A percentile compares a stretch with the other conserved stretches of the same genome.
Conservation (phyloP, 1,139 yeast species). For the Candida buenavistaensis region DNA sequence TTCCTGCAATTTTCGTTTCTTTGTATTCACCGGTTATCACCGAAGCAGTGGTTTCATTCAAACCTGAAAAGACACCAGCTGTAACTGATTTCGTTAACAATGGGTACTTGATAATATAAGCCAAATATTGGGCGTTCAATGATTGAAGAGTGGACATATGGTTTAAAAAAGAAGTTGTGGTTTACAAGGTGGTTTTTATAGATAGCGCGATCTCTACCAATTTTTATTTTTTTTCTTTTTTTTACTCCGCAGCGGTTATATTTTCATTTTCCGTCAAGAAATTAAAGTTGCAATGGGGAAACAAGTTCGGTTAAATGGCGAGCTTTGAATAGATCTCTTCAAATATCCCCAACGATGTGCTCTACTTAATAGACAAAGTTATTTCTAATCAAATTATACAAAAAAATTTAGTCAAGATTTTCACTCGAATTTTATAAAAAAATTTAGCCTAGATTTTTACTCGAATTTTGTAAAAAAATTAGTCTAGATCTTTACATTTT, state of each 20-base stretch:
- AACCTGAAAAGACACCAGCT: conserved; percentile 54
- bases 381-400: too few species aligned
- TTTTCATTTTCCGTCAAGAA: not conserved
- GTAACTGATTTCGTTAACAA: conserved; percentile 61
- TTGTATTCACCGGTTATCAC: conserved; percentile 47
- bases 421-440: too few species aligned
- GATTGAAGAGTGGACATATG: conserved; percentile 12
- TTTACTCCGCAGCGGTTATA: conserved; percentile 2
- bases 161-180: not conserved
- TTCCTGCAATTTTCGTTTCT: conserved; percentile 15
- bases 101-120: conserved; percentile 48
- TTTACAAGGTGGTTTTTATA: not conserved
- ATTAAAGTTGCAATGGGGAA: too few species aligned
- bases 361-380: not conserved
- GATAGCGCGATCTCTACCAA: too few species aligned
- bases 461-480: too few species aligned
- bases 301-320: too few species aligned
- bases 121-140: conserved; percentile 36
- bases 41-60: conserved; percentile 62
- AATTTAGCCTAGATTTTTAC: too few species aligned
- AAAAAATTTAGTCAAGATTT: too few species aligned
- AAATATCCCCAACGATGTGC: too few species aligned
- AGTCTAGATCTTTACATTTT: too few species aligned
- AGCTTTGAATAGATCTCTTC: too few species aligned
- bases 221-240: too few species aligned